Base-by-base conservation (phyloP, 495 filamentous ascomycete genomes). In the Cercophora newfieldiana region DNA sequence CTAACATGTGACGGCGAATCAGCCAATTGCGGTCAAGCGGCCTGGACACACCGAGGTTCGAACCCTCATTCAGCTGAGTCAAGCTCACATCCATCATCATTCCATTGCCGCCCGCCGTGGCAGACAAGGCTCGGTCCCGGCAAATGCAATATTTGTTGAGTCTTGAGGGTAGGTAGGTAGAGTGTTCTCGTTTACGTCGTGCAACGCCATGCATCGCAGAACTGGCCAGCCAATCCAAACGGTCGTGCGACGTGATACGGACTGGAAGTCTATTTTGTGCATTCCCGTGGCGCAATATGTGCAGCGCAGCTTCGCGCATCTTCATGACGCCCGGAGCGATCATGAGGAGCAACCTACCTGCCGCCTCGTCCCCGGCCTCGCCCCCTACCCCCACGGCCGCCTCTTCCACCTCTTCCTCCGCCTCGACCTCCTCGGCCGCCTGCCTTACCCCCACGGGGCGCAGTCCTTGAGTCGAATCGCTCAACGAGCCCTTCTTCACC, bases 401-500 rank as follows among this genome's bases (percentile, higher is more conserved):
- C 64, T 28, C 64, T 44, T 21, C 37, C 63, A 10, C 63, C 54
- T 24, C 26, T 63, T 30, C 47, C 21, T 25, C 44, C 26, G 6
- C 44, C 18, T 29, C 49, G 51, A 16, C 77, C 73, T 50, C 76
- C 75, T 50, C 71, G 69, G 66, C 72, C 75, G 18, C 81, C 72
- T 68, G 65, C 72, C 72, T 71, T 77, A 59, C 68, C 85, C 69
- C 76, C 75, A 60, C 68, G 77, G 69, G 70, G 53, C 58, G 74
- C 47, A 58, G 61, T 47, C 72, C 68, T 30, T 65, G 62, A 59
- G 70, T 84, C 75, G 59, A 79, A 81, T 37, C 81, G 59, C 66
- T 87, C 83, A 69, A 85, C 94, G 19, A 96, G 59, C 77, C 77
- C 85, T 77, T 96, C 93, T 53, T 86, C 87, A 25, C 83, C 89